Percentiles rank a stretch among this genome's conserved stretches.
Conservation (phyloP, 2,329 filamentous ascomycete species). For the Microsporum canis region DNA sequence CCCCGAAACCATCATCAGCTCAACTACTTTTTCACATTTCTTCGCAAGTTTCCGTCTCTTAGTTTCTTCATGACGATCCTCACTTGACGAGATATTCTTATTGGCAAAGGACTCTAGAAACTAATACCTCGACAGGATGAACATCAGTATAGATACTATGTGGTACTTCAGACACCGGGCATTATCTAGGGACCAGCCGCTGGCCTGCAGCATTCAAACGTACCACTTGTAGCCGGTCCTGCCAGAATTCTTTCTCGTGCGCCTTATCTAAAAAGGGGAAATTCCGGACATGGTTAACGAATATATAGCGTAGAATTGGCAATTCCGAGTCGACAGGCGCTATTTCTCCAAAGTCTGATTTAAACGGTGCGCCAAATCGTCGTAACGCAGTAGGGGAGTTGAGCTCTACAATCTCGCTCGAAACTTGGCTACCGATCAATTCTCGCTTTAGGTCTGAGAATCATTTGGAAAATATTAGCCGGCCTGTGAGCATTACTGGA, state of each 20-base stretch:
- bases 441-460: slow-evolving; percentile 81
- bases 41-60: slow-evolving; percentile 84
- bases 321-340: slow-evolving; percentile 87
- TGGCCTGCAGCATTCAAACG: slow-evolving; percentile 28
- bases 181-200: not conserved
- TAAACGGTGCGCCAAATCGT: slow-evolving; percentile 91
- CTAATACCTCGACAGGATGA: slow-evolving; percentile 34
- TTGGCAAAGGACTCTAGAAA: slow-evolving; percentile 95
- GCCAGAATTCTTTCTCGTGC: slow-evolving; percentile 98
- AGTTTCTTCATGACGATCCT: slow-evolving; percentile 90
- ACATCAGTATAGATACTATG: not conserved
- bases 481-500: not conserved
- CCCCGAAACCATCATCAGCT: slow-evolving; percentile 99
- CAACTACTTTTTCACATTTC: slow-evolving; percentile 90
- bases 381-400: slow-evolving; percentile 90
- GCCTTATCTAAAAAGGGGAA: slow-evolving; percentile 97
- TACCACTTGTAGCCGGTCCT: slow-evolving; percentile 91
- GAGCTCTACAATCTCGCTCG: slow-evolving; percentile 81
- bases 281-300: slow-evolving; percentile 93
- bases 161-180: not conserved
- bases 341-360: slow-evolving; percentile 82
- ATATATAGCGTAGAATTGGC: slow-evolving; percentile 88
- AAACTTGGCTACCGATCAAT: slow-evolving; percentile 78
- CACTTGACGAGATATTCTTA: slow-evolving; percentile 93
- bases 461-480: not conserved